Conservation (phyloP, 2,329 filamentous ascomycete species). For the Decorospora gaudefroyi region DNA sequence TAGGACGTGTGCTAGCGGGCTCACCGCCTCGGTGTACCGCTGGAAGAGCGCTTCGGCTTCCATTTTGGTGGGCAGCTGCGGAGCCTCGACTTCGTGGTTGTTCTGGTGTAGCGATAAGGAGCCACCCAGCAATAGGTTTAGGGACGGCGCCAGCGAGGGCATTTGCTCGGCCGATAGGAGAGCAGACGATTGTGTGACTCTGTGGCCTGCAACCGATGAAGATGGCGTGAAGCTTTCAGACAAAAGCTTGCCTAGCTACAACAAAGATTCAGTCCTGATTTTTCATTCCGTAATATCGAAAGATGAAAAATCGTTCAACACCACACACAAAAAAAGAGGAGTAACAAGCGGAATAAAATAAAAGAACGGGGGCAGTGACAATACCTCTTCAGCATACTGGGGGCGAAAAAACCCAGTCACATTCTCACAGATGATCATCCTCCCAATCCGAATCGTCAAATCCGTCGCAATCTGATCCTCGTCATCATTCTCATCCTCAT, state of each 20-base stretch:
- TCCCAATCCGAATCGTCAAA: slow-evolving; percentile 46
- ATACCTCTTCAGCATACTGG: slow-evolving; percentile 50
- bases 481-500: slow-evolving; percentile 47
- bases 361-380: slow-evolving; percentile 24
- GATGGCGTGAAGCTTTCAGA: slow-evolving; percentile 39
- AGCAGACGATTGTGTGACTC: slow-evolving; percentile 42
- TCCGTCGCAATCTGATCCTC: slow-evolving; percentile 47
- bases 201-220: slow-evolving; percentile 45
- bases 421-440: slow-evolving; percentile 49
- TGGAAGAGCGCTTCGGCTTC: slow-evolving; percentile 45
- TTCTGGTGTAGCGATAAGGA: slow-evolving; percentile 36
- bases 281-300: no score
- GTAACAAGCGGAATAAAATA: slow-evolving; percentile 10
- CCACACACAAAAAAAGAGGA: slow-evolving; percentile 8
- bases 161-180: slow-evolving; percentile 47
- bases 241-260: slow-evolving; percentile 47
- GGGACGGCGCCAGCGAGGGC: slow-evolving; percentile 45
- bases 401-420: slow-evolving; percentile 47
- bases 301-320: no score
- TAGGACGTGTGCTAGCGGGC: slow-evolving; percentile 46
- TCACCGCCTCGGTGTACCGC: slow-evolving; percentile 45
- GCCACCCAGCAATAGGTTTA: slow-evolving; percentile 42
- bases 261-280: slow-evolving; percentile 34
- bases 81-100: slow-evolving; percentile 37
- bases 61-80: slow-evolving; percentile 42